Evolutionary conservation across 108 stramenopile species (phyloP).

Genomic region (Chaetoceros muelleri): DNA sequence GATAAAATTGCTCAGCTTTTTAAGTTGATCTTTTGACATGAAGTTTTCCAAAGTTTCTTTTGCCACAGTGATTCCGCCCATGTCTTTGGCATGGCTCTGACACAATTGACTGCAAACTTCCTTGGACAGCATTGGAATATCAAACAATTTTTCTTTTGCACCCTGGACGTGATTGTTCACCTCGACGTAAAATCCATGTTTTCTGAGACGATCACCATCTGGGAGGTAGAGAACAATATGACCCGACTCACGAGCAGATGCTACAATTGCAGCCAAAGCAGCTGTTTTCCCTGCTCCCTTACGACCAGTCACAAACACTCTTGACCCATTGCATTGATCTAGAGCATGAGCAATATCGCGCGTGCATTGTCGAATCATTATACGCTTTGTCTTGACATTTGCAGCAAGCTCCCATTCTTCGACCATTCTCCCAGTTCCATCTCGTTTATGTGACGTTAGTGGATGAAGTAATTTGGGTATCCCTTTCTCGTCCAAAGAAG

Average conservation of each 20-base stretch:
- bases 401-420: slow-evolving; percentile 77
- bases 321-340: slow-evolving; percentile 17
- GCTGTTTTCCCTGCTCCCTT: slow-evolving; percentile 71
- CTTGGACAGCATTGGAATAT: slow-evolving; percentile 59
- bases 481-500: slow-evolving; percentile 21
- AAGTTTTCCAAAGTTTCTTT: slow-evolving; percentile 31
- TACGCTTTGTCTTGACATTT: slow-evolving; percentile 55
- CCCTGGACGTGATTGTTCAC: slow-evolving; percentile 20
- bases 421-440: slow-evolving; percentile 63
- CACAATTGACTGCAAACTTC: slow-evolving; percentile 45
- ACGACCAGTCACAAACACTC: slow-evolving; percentile 49
- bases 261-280: slow-evolving; percentile 55
- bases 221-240: slow-evolving; percentile 66
- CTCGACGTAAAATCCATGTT: slow-evolving; percentile 54
- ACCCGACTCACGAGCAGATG: slow-evolving; percentile 61
- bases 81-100: slow-evolving; percentile 37
- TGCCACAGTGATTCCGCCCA: slow-evolving; percentile 26
- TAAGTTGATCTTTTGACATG: slow-evolving; percentile 45
- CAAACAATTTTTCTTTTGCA: slow-evolving; percentile 39
- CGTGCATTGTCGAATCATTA: slow-evolving; percentile 53
- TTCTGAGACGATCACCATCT: slow-evolving; percentile 57
- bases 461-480: slow-evolving; percentile 57
- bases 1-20: slow-evolving; percentile 4
- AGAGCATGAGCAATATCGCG: slow-evolving; percentile 32
- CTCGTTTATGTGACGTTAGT: slow-evolving; percentile 39